Evolutionary conservation across 352 stramenopile genomes (phyloP), one percentile per base, ranked within the genome.

Genomic region (Nothophytophthora sp.): DNA sequence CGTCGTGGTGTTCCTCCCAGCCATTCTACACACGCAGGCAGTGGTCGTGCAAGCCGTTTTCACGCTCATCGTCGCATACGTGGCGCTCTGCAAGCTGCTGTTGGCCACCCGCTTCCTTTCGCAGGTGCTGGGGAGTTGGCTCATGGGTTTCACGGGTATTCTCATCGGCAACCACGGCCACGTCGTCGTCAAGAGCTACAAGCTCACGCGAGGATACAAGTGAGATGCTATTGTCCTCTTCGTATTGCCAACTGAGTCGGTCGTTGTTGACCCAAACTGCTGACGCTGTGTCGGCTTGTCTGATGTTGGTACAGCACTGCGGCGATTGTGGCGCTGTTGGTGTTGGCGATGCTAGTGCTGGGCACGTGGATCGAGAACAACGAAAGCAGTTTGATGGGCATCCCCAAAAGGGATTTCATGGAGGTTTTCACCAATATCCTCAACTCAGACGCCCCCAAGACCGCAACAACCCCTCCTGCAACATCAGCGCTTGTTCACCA

Each of bases 351-450:
- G 60, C 25, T 81, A 11, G 72, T 89, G 11, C 35, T 89, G 3
- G 74, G 81, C 9, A 67, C 55, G 24, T 88, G 76, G 76, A 70
- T 91, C 46, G 81, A 91, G 44, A 88, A 89, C 63, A 91, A 91
- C 46, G 66, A 91, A 13, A 91, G 81, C 55, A 67, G 66, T 5
- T 35, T 89, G 18, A 49, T 88, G 13, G 77, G 75, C 4, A 69
- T 91, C 9, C 73, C 76, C 2, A 89, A 78, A 38, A 52, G 51
- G 30, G 81, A 91, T 33, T 91, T 79, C 36, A 55, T 87, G 19
- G 50, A 86, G 8, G 77, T 91, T 8, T 66, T 91, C 3, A 52
- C 53, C 22, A 85, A 79, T 32, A 92, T 92, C 43, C 49, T 91
- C n/a, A 53, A 54, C 25, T 79, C 76, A 0, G 62, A 83, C 19